Conservation (phyloP, 768 basidiomycete genomes). For the Phanerochaete carnosa region DNA sequence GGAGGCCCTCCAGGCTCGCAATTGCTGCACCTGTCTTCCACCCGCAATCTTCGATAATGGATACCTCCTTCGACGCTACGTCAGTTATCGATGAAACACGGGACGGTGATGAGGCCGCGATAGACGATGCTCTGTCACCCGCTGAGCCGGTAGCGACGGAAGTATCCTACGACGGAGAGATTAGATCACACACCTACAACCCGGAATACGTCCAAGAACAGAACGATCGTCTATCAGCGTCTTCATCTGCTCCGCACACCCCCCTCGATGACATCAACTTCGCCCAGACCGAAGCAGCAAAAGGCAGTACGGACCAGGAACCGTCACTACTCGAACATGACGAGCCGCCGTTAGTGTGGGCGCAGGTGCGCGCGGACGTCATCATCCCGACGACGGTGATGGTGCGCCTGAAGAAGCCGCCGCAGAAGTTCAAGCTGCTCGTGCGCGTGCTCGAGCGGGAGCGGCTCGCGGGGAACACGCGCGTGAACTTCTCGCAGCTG, state of each 20-base stretch:
- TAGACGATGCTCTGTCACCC: not conserved
- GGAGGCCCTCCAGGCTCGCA: not conserved
- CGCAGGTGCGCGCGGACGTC: conserved; percentile 2
- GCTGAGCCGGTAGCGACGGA: not conserved
- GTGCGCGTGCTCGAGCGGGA: conserved; percentile 22
- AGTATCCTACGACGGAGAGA: not conserved
- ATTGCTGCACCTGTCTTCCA: not conserved
- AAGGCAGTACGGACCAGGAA: not conserved
- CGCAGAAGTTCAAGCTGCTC: conserved; percentile 21
- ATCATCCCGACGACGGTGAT: conserved; percentile 8
- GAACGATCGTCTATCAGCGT: not conserved
- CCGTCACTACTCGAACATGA: not conserved
- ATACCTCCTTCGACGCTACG: not conserved
- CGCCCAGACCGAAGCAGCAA: not conserved
- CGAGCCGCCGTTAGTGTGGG: not conserved
- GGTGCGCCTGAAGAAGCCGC: conserved; percentile 8
- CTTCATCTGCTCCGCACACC: not conserved
- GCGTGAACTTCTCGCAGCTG: conserved; percentile 22
- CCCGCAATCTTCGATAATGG: not conserved
- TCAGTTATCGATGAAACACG: not conserved
- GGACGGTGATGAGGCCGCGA: not conserved
- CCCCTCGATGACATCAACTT: not conserved
- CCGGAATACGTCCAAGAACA: not conserved
- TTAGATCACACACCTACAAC: not conserved
- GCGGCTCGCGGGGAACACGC: conserved; percentile 14